phyloP scores from a whole-genome alignment of 768 basidiomycete species.

The Mycena galopus region DNA sequence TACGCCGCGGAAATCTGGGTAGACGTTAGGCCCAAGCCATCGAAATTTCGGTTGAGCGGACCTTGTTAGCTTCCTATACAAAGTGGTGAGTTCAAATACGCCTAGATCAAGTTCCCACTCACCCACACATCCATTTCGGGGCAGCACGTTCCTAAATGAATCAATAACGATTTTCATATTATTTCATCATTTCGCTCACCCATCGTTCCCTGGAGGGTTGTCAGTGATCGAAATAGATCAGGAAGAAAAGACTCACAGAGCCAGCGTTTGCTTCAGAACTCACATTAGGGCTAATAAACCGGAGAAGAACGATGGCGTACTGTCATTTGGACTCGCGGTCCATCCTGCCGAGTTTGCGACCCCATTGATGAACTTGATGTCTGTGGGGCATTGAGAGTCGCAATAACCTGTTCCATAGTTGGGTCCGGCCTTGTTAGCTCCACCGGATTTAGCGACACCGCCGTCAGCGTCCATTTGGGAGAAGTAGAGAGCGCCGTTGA shows the following conservation, averaged over 20 bases:
- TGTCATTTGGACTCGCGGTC: slow-evolving; percentile 25
- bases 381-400: slow-evolving; percentile 74
- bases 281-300: not conserved
- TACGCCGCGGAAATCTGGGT: slow-evolving; percentile 47
- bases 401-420: slow-evolving; percentile 79
- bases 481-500: slow-evolving; percentile 75
- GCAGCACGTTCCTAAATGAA: slow-evolving; percentile 34
- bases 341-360: slow-evolving; percentile 31
- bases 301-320: slow-evolving; percentile 11
- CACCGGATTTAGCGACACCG: slow-evolving; percentile 48
- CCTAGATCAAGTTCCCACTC: not conserved
- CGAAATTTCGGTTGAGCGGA: slow-evolving; percentile 43
- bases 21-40: not conserved
- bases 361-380: slow-evolving; percentile 75
- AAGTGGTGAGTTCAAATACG: slow-evolving; percentile 22
- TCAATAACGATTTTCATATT: not conserved
- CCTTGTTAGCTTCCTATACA: slow-evolving; percentile 28
- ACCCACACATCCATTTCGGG: slow-evolving; percentile 37
- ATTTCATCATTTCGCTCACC: slow-evolving; percentile 5
- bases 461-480: slow-evolving; percentile 71
- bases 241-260: slow-evolving; percentile 37
- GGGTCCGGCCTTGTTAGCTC: slow-evolving; percentile 62
- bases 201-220: not conserved
- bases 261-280: slow-evolving; percentile 48
- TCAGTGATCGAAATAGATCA: not conserved